phyloP scores from a whole-genome alignment of 495 filamentous ascomycete genomes.

The Immersiella caudata region DNA sequence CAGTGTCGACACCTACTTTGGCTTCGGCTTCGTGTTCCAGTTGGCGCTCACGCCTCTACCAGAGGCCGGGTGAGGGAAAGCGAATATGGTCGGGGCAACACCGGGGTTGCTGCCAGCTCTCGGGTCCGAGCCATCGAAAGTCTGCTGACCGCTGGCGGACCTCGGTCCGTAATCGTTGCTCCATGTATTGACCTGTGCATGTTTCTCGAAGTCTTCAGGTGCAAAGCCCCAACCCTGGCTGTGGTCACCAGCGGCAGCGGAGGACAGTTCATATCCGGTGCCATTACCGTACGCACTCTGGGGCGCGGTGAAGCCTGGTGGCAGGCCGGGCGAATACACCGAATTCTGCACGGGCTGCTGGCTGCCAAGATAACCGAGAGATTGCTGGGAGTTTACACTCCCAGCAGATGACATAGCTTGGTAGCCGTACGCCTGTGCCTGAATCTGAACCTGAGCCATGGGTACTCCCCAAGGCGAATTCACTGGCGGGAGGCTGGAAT shows the following conservation, averaged over 20 bases:
- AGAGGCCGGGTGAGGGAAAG: neutral
- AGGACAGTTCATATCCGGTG: neutral
- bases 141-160: neutral
- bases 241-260: neutral
- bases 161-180: neutral
- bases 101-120: neutral
- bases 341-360: neutral
- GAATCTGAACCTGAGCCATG: neutral
- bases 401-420: neutral
- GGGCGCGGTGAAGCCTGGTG: neutral
- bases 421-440: neutral
- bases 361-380: neutral
- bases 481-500: constrained; percentile 33
- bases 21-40: constrained; percentile 5
- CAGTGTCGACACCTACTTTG: neutral
- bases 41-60: neutral
- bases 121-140: neutral
- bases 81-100: neutral
- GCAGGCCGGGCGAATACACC: neutral
- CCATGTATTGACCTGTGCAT: neutral
- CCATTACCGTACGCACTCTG: neutral
- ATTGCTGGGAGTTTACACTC: neutral
- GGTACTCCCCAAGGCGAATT: constrained; percentile 38
- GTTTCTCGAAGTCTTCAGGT: neutral
- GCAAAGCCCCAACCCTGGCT: neutral